phyloP scores from a whole-genome alignment of 2,329 filamentous ascomycete genomes.

The Diaporthe capsici region DNA sequence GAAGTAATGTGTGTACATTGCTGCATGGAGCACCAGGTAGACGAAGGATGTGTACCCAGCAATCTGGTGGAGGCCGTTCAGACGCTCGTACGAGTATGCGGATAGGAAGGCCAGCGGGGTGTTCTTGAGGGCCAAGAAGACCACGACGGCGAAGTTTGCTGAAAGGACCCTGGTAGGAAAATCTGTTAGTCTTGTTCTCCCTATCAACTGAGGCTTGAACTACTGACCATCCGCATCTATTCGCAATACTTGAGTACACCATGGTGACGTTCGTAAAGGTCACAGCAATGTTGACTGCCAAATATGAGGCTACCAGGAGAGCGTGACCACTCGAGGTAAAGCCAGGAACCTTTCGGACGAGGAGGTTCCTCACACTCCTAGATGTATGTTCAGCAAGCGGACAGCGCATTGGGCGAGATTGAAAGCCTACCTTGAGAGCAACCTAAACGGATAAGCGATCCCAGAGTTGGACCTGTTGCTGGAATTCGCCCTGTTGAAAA shows the following conservation, averaged over 20 bases:
- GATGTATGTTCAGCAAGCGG: neutral
- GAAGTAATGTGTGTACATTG: slow-evolving; percentile 60
- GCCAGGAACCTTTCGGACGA: slow-evolving; percentile 50
- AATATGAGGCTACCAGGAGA: slow-evolving; percentile 49
- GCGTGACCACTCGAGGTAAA: slow-evolving; percentile 53
- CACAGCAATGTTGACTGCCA: slow-evolving; percentile 49
- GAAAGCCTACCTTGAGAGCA: slow-evolving; percentile 26
- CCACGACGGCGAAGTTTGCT: slow-evolving; percentile 64
- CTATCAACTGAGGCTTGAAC: neutral
- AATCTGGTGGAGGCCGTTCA: slow-evolving; percentile 70
- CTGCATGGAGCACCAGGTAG: slow-evolving; percentile 61
- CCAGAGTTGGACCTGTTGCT: neutral
- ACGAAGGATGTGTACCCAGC: slow-evolving; percentile 65
- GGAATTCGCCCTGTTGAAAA: slow-evolving; percentile 31
- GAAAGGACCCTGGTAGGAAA: slow-evolving; percentile 46
- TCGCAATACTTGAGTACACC: slow-evolving; percentile 44
- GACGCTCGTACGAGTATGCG: slow-evolving; percentile 69
- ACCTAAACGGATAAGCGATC: slow-evolving; percentile 7
- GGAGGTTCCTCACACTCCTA: slow-evolving; percentile 48
- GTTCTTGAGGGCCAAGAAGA: slow-evolving; percentile 71
- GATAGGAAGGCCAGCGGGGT: slow-evolving; percentile 69
- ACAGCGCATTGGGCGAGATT: neutral
- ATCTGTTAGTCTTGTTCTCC: neutral
- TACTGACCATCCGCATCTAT: slow-evolving; percentile 52
- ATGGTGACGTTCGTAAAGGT: slow-evolving; percentile 49